Evolutionary conservation across 495 filamentous ascomycete species (phyloP).

Genomic region (Aspergillus affinis): DNA sequence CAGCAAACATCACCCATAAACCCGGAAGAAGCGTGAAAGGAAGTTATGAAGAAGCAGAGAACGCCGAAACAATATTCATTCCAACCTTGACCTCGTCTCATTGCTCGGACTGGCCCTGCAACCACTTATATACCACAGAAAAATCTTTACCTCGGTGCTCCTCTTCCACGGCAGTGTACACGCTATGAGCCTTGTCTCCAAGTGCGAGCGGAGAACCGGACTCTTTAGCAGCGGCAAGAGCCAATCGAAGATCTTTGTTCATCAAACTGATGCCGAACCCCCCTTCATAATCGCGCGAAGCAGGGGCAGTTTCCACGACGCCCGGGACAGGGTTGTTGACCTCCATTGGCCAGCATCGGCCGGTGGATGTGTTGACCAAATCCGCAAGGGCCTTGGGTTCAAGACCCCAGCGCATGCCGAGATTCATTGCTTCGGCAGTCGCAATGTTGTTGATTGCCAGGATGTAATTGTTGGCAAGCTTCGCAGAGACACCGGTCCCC

Average conservation of each 20-base stretch:
- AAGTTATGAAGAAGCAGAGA: neutral
- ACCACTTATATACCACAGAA: slow-evolving; percentile 78
- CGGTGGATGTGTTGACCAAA: slow-evolving; percentile 83
- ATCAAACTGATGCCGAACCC: slow-evolving; percentile 84
- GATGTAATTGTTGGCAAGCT: slow-evolving; percentile 92
- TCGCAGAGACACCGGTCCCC: slow-evolving; percentile 77
- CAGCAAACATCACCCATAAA: neutral
- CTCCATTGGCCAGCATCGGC: slow-evolving; percentile 88
- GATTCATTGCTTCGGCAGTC: slow-evolving; percentile 89
- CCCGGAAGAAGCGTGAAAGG: neutral
- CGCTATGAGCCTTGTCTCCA: slow-evolving; percentile 59
- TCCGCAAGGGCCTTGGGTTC: slow-evolving; percentile 75
- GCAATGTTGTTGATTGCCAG: slow-evolving; percentile 91
- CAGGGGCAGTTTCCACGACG: slow-evolving; percentile 71
- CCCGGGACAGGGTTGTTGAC: slow-evolving; percentile 90
- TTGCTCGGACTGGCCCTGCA: slow-evolving; percentile 46
- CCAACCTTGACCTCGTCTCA: neutral
- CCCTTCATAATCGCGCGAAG: slow-evolving; percentile 70
- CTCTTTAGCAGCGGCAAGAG: slow-evolving; percentile 69
- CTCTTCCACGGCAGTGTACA: slow-evolving; percentile 64
- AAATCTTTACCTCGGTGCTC: slow-evolving; percentile 75
- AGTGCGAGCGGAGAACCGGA: slow-evolving; percentile 65
- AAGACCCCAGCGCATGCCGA: slow-evolving; percentile 81
- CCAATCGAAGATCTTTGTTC: slow-evolving; percentile 78
- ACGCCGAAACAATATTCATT: neutral